Percentiles rank a stretch among this genome's conserved stretches.
Evolutionary conservation across 2,329 filamentous ascomycete genomes (phyloP).

Genomic region (Ophiosphaerella narmari): DNA sequence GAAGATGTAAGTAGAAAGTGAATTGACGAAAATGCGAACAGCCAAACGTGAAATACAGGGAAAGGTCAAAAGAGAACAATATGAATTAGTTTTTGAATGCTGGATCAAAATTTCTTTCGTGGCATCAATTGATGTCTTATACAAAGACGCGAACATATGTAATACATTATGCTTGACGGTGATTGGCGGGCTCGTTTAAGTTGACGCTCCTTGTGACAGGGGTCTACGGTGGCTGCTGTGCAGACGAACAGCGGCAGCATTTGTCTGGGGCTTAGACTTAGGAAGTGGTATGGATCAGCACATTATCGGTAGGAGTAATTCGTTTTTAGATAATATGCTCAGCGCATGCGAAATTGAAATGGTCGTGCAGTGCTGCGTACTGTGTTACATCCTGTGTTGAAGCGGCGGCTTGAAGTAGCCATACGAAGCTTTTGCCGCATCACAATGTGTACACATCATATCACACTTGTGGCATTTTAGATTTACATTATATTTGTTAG

Average conservation of each 20-base stretch:
- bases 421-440: too few species aligned
- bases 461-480: too few species aligned
- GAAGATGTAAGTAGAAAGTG: neutral
- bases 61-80: neutral
- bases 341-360: too few species aligned
- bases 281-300: too few species aligned
- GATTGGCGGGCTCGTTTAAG: conserved; percentile 10
- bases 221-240: neutral
- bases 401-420: too few species aligned
- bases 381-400: too few species aligned
- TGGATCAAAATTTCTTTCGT: neutral
- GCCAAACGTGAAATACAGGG: neutral
- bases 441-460: too few species aligned
- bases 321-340: too few species aligned
- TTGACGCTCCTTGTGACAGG: neutral
- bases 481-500: too few species aligned
- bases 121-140: conserved; percentile 5
- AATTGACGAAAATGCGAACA: neutral
- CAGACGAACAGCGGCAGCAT: neutral
- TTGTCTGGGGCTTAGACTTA: too few species aligned
- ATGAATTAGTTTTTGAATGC: neutral
- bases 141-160: neutral
- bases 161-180: neutral
- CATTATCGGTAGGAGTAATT: too few species aligned
- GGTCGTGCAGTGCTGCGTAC: too few species aligned